These are phyloP conservation scores for Linnemannia hyalina DNA, from an alignment of 192 early-diverging fungal species.

Conservation along the genomic window DNA sequence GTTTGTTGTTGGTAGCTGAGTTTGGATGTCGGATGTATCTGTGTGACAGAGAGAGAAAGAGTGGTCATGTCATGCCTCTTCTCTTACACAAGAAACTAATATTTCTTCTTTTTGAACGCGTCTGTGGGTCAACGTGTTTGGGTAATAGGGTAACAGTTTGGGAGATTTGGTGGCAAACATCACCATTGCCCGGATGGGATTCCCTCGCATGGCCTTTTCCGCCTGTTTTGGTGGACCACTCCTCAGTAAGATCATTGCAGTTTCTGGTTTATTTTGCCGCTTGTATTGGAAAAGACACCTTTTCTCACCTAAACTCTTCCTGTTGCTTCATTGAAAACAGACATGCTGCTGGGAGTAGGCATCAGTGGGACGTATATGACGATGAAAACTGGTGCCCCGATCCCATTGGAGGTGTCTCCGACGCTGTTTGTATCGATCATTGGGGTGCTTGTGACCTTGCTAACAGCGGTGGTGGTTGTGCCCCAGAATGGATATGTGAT, in stretches of 20 bases:
- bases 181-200: constrained; percentile 91
- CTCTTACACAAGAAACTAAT: not conserved
- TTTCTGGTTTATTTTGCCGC: not conserved
- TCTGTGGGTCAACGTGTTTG: constrained; percentile 8
- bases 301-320: not conserved
- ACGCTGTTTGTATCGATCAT: constrained; percentile 78
- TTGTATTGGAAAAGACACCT: not conserved
- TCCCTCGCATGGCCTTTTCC: constrained; percentile 93
- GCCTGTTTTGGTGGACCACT: constrained; percentile 96
- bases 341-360: constrained; percentile 88
- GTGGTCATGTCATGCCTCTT: not conserved
- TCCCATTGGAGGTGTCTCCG: constrained; percentile 71
- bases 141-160: constrained; percentile 76
- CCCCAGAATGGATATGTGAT: constrained; percentile 75
- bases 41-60: not conserved
- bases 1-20: not conserved
- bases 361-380: constrained; percentile 77
- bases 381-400: constrained; percentile 59
- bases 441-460: constrained; percentile 73
- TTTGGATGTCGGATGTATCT: not conserved
- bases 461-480: constrained; percentile 70
- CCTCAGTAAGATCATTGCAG: constrained; percentile 70
- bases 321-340: constrained; percentile 33
- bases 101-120: not conserved
- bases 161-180: constrained; percentile 95